Evolutionary conservation across 768 basidiomycete species (phyloP).

Genomic region (Pisolithus tinctorius): DNA sequence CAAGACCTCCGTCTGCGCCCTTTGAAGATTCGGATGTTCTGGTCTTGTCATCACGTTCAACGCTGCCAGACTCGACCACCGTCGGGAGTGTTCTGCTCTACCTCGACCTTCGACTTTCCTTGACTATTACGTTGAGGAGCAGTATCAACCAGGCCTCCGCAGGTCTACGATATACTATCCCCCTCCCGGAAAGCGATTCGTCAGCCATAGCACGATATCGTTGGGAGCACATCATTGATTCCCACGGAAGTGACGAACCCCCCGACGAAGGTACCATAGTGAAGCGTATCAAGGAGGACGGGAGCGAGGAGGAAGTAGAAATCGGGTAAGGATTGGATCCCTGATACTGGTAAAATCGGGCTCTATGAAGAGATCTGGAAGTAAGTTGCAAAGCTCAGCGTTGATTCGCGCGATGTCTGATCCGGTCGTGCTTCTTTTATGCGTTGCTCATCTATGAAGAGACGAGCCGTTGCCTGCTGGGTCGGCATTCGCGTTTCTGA

Average conservation of each 20-base stretch:
- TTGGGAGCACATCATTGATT: constrained; percentile 14
- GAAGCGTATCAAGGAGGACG: neutral
- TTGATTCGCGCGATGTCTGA: neutral
- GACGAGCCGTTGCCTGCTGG: constrained; percentile 4
- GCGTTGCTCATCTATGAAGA: neutral
- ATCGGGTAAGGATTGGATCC: constrained; percentile 9
- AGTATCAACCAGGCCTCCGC: constrained; percentile 11
- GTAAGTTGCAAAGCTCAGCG: constrained; percentile 4
- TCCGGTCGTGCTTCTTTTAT: neutral
- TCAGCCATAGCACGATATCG: constrained; percentile 7
- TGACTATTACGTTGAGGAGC: neutral
- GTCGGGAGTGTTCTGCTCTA: constrained; percentile 6
- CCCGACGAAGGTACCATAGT: constrained; percentile 12
- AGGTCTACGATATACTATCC: constrained; percentile 8
- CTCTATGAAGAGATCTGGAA: constrained; percentile 16
- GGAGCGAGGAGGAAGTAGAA: constrained; percentile 11
- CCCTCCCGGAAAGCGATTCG: neutral
- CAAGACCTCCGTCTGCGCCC: constrained; percentile 6
- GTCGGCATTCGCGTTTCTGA: constrained; percentile 13
- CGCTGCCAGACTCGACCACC: neutral
- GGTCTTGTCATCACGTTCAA: constrained; percentile 15
- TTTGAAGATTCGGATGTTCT: constrained; percentile 15
- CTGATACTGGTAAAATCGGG: constrained; percentile 7
- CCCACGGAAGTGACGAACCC: constrained; percentile 5
- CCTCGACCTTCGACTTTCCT: constrained; percentile 14